Base-by-base conservation (phyloP, 305 asterid species). In the Solanum chacoense region DNA sequence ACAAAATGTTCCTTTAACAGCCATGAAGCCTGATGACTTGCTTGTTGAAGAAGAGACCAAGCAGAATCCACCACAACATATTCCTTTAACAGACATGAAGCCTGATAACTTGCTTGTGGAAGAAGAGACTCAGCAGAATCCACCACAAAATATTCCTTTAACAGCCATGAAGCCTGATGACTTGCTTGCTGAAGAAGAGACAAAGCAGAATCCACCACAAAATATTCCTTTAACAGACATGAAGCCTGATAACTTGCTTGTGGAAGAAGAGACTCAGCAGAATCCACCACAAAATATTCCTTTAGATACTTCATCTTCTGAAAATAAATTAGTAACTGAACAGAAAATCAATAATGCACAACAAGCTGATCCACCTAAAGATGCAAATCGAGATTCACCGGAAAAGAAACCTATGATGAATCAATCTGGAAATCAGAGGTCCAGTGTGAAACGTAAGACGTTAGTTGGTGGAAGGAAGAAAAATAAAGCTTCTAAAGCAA, bases 381-480 rank as follows among this genome's bases (percentile, higher is more conserved):
- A 81, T 69, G 69, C 59, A 74, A 35, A 28, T 29, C 20, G 24
- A 12, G 85, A 78, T 26, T 13, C 32, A 32, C 86, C 16, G 55
- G 88, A 26, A 74, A 72, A 50, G 34, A 81, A 65, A 45, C 80
- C 85, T 45, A 45, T 34, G 84, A 35, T 11, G 77, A 88, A 74
- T 72, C 77, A 31, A 29, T 37, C 42, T 11, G 59, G 24, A 55
- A 73, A 73, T 88, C 88, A 50, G 45, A 91, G 38, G 34, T 81
- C 18, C 16, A 84, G 89, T 76, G 65, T 73, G 74, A 91, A 91
- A 83, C 87, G 91, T 31, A 88, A 86, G 31, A 31, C 12, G 22
- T 50, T 34, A 65, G 89, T 50, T 36, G 76, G 63, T 88, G 87
- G 80, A 86, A 87, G 87, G 85, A 87, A 90, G 90, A 89, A 76